Evolutionary conservation across 2,329 filamentous ascomycete genomes (phyloP), one percentile per base, ranked within the genome.

Genomic region (Trichophyton simii): DNA sequence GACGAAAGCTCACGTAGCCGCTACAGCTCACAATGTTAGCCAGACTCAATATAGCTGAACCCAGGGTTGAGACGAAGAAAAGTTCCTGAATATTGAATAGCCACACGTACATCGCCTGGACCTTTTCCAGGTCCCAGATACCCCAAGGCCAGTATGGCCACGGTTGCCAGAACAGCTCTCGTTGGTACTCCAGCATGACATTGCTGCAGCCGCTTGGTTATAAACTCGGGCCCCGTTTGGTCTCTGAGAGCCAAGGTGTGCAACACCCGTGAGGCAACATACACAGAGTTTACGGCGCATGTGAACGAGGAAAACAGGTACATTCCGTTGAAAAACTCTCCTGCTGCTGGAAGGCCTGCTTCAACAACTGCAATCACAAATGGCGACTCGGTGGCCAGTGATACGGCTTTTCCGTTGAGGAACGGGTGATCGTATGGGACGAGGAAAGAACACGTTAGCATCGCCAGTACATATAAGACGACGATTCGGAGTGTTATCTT

Each of bases 291-390:
- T 60, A 77, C 72, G 0, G 72, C 76, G 4, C 72, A 72, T 0
- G 74, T 74, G 25, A 72, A 71, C 0, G 76, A 75, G 0, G 75
- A 75, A 64, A 79, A 75, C 38, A 78, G 72, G 65, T 76, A 77
- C 61, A 78, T 75, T 0, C 71, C 76, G 59, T 78, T 78, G 66
- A 78, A 73, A 58, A 78, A 72, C 50, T 73, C 72, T 1, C 76
- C 76, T 64, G 71, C 72, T 6, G 67, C 68, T 7, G 68, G 67
- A 31, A 77, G 66, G 7, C 72, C 71, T 42, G 72, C 74, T 38
- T 73, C 69, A 1, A 79, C 72, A 42, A 72, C 72, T 5, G 76
- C 72, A 31, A 79, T 67, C 20, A 78, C 69, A 67, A 76, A 77
- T 20, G 74, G 64, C 0, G 75, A 75, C 50, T 72, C 68, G 0